Evolutionary conservation across 352 stramenopile genomes (phyloP), one percentile per base, ranked within the genome.

Genomic region (Globisporangium paroecandrum): DNA sequence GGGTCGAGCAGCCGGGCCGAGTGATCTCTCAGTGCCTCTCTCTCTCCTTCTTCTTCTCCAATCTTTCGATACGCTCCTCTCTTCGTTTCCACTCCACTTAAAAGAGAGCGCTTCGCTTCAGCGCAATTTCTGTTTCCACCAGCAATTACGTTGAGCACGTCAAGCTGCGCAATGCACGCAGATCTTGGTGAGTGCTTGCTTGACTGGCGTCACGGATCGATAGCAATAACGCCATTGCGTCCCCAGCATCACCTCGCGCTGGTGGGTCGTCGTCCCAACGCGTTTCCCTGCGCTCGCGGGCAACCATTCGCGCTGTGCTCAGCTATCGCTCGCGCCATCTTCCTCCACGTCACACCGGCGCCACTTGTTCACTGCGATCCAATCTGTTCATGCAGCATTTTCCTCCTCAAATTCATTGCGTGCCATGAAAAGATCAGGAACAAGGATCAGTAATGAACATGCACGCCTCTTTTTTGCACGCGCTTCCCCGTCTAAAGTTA

Each of bases 371-470:
- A 47, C 20, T 20, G 38, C 13, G 3, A 47, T 47, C 38, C 38
- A 47, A 18, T 47, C 38, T 47, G 38, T 47, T 47, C 4, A 47
- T 47, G 38, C 38, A 47, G 38, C 38, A 47, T n/a, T 47, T 47
- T 47, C 38, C 38, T 20, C 38, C 12, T 47, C 38, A 47, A 47
- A 47, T 47, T 24, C 6, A 9, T 57, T 34, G 49, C 8, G 10
- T 57, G 51, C 51, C 24, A 18, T 34, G 51, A 57, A 27, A 57
- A 57, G 51, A 57, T 57, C 51, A 57, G 25, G 51, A 57, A 47
- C 13, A 18, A 57, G 27, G 51, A 57, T 57, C 51, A 57, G 24
- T 24, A 57, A 32, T 57, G 51, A 27, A 57, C 7, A 27, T n/a
- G 22, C 24, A 25, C 24, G 32, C 10, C 18, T n/a, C 51, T 15